A percentile compares a stretch with the other conserved stretches of the same genome.
Conservation (phyloP, 2,329 filamentous ascomycete genomes). For the Scedosporium dehoogii region DNA sequence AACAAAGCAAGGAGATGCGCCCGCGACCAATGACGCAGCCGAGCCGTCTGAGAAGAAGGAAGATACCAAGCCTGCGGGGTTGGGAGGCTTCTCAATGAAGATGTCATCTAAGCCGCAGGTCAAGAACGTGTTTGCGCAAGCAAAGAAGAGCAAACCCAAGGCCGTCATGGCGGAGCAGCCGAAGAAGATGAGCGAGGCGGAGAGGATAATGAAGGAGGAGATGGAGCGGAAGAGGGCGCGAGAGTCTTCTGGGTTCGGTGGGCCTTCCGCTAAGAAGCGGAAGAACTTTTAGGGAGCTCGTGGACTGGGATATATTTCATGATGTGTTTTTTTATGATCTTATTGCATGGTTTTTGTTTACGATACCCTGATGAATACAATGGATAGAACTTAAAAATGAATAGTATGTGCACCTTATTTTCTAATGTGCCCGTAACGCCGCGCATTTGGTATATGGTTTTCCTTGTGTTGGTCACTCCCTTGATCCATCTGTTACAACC, state of each 20-base stretch:
- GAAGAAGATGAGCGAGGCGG: constrained; percentile 81
- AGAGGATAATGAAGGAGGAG: constrained; percentile 82
- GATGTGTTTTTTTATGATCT: neutral
- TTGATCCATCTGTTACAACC: neutral
- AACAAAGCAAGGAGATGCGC: neutral
- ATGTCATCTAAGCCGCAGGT: constrained; percentile 53
- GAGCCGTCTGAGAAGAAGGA: neutral
- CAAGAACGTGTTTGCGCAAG: constrained; percentile 61
- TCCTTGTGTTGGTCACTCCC: neutral
- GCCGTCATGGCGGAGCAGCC: constrained; percentile 54
- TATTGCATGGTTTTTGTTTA: neutral
- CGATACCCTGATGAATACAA: constrained; percentile 3
- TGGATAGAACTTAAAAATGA: neutral
- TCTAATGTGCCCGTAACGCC: neutral
- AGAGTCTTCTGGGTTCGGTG: constrained; percentile 31
- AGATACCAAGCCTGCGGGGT: constrained; percentile 12
- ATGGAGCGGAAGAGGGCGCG: constrained; percentile 59
- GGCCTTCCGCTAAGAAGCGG: neutral
- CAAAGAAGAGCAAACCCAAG: constrained; percentile 21
- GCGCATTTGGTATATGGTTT: neutral
- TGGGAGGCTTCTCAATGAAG: constrained; percentile 50
- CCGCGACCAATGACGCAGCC: neutral
- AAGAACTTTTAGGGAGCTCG: neutral
- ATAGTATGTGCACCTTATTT: neutral
- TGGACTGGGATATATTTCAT: neutral